These are phyloP conservation scores for Pseudopyricularia javanii DNA, from an alignment of 2,329 filamentous ascomycete genomes.

Conservation along the genomic window DNA sequence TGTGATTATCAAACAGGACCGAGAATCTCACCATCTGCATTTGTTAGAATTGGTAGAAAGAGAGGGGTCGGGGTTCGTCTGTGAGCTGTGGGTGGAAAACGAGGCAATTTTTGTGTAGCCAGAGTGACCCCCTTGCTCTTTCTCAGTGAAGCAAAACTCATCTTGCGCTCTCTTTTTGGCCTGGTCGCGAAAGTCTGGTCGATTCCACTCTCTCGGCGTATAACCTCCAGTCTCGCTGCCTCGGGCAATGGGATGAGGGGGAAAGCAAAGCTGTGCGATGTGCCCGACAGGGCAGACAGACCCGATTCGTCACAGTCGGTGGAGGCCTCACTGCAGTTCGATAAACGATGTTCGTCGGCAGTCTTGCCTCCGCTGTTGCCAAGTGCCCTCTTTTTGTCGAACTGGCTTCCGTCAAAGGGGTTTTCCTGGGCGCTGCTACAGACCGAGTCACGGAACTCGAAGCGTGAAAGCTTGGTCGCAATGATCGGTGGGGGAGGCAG, in stretches of 20 bases:
- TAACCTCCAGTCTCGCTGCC: conserved; percentile 15
- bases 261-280: conserved; percentile 15
- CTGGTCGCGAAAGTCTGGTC: conserved; percentile 10
- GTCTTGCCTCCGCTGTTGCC: background rate
- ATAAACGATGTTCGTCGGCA: background rate
- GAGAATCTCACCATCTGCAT: background rate
- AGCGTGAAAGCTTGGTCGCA: background rate
- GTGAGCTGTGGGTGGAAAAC: background rate
- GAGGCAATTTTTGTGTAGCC: background rate
- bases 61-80: conserved; percentile 1
- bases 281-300: conserved; percentile 5
- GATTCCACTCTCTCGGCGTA: conserved; percentile 8
- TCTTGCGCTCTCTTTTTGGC: conserved; percentile 3
- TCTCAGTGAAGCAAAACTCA: background rate
- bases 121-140: background rate
- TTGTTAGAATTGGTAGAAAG: background rate
- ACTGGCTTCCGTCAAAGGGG: background rate
- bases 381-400: background rate
- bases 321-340: background rate
- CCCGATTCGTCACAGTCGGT: background rate
- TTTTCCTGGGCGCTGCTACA: background rate
- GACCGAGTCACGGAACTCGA: conserved; percentile 7
- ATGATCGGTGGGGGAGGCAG: background rate
- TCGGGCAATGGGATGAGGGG: conserved; percentile 17
- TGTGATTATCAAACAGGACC: background rate